These are phyloP conservation scores for Clavaria fumosa DNA, from an alignment of 768 basidiomycete species.

Conservation along the genomic window DNA sequence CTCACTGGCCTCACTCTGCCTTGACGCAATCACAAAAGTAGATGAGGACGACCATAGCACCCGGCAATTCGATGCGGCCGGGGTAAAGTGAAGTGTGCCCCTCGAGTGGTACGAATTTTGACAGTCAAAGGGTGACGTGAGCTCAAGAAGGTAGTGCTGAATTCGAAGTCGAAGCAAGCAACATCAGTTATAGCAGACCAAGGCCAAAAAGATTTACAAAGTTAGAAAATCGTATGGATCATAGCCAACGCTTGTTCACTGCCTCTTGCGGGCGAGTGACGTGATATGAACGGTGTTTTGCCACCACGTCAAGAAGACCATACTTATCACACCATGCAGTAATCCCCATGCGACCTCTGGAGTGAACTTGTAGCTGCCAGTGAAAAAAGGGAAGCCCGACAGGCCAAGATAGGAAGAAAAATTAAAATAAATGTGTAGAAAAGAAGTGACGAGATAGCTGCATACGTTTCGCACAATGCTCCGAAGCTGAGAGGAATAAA, in stretches of 20 bases:
- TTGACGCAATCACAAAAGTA: no score
- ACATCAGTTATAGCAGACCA: no score
- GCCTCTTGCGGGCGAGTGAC: slow-evolving; percentile 17
- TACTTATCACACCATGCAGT: slow-evolving; percentile 52
- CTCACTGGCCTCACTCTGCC: no score
- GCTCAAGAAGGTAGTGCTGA: no score
- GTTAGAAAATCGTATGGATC: no score
- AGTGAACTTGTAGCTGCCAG: slow-evolving; percentile 39
- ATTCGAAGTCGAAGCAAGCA: no score
- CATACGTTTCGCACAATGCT: slow-evolving; percentile 40
- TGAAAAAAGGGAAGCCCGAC: not conserved
- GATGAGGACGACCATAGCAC: no score
- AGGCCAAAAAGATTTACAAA: no score
- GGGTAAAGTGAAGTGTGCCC: no score
- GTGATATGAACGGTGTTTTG: slow-evolving; percentile 50
- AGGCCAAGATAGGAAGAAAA: not conserved
- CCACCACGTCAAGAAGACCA: slow-evolving; percentile 73
- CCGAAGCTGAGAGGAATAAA: slow-evolving; percentile 70
- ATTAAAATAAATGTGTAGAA: not conserved
- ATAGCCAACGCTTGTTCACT: not conserved
- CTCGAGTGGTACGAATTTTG: no score
- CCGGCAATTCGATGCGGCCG: no score
- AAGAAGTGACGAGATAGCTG: slow-evolving; percentile 11
- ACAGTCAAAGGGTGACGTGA: no score
- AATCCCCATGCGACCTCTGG: slow-evolving; percentile 65